Evolutionary conservation across 1,139 yeast species (phyloP).

Genomic region (Sugiyamaella sp.): DNA sequence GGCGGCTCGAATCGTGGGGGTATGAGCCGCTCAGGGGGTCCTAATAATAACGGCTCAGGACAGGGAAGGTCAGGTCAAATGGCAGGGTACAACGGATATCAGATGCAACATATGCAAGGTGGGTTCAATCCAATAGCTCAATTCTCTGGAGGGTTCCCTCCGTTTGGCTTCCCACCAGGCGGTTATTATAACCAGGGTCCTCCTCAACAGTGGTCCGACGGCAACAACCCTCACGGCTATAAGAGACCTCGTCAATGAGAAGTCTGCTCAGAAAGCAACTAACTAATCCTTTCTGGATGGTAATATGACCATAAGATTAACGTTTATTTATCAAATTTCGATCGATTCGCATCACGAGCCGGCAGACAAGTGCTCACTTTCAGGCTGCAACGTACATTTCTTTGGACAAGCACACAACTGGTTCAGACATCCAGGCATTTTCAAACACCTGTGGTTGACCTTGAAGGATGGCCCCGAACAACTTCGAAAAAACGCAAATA

Average conservation of each 20-base stretch:
- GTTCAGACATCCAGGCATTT: too few species aligned
- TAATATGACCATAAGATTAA: too few species aligned
- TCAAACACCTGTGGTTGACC: too few species aligned
- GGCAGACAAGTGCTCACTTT: too few species aligned
- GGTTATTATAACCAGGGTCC: constrained; percentile 16
- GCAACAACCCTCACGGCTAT: constrained; percentile 20
- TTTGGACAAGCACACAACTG: too few species aligned
- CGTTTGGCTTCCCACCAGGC: constrained; percentile 14
- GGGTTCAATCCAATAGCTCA: constrained; percentile 17
- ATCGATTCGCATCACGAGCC: too few species aligned
- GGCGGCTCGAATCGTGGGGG: constrained; percentile 9
- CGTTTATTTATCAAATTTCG: too few species aligned
- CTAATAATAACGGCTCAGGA: not conserved
- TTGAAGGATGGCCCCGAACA: too few species aligned
- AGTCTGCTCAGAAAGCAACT: not conserved
- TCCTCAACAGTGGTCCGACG: constrained; percentile 15
- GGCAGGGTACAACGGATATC: constrained; percentile 7
- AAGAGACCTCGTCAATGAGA: constrained; percentile 18
- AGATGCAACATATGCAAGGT: constrained; percentile 6
- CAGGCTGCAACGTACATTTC: too few species aligned
- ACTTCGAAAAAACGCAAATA: not conserved
- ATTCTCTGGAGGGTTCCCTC: constrained; percentile 13
- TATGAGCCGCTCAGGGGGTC: constrained; percentile 6
- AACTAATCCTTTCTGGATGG: not conserved
- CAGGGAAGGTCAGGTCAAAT: not conserved